Conservation (phyloP, 169 alveolate genomes). For the Plasmodium inui region DNA sequence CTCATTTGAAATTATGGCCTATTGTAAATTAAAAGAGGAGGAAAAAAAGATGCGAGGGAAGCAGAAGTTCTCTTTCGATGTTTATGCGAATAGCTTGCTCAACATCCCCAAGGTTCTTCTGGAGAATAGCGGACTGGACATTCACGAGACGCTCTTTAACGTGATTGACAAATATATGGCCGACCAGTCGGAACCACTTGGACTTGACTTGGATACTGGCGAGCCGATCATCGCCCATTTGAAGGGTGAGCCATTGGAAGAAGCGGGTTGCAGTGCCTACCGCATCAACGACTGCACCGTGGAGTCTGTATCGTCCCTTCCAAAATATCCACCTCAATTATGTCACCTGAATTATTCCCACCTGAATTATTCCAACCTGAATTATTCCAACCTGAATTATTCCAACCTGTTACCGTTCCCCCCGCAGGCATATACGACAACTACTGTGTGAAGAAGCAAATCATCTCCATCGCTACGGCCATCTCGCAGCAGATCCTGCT, state of each 20-base stretch:
- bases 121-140: conserved; percentile 98
- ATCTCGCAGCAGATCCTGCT: conserved; percentile 97
- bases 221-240: conserved; percentile 93
- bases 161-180: conserved; percentile 91
- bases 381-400: too few species aligned
- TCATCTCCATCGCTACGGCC: conserved; percentile 97
- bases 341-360: not conserved
- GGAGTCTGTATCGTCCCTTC: not conserved
- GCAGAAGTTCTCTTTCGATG: conserved; percentile 95
- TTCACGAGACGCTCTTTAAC: conserved; percentile 91
- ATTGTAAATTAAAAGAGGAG: conserved; percentile 87
- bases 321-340: not conserved
- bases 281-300: not conserved
- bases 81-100: conserved; percentile 96
- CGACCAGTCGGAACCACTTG: conserved; percentile 91
- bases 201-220: conserved; percentile 96
- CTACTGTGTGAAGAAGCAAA: conserved; percentile 96
- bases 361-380: too few species aligned
- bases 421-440: conserved; percentile 94
- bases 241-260: conserved; percentile 81
- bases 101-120: conserved; percentile 95
- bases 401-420: not conserved
- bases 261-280: not conserved
- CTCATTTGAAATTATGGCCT: conserved; percentile 96
- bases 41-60: conserved; percentile 93